Base-by-base conservation (phyloP, 2,329 filamentous ascomycete genomes). In the Beauveria scarabaeidicola region DNA sequence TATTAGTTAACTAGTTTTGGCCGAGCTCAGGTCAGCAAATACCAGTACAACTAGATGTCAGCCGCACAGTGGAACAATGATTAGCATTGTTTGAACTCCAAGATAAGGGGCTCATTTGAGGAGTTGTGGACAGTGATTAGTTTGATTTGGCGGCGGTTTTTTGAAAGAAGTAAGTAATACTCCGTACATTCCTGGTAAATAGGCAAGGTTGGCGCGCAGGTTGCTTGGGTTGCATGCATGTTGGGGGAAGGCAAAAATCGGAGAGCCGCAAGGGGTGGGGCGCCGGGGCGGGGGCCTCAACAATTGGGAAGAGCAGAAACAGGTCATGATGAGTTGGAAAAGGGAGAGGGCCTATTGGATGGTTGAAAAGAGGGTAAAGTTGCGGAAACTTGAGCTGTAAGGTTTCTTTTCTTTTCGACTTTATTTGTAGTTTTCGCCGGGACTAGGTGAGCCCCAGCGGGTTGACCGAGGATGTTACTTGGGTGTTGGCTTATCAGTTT, bases 241-340 rank as follows among this genome's bases (percentile, higher is more conserved):
- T 58, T 58, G 55, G 53, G 53, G 53, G 15, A 11, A 7, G 29
- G 21, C 13, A 19, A 56, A 9, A 48, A 47, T 56, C 55, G 55
- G 55, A 58, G 46, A 50, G 55, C 32, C 55, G 55, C 43, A 21
- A 32, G 21, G 53, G n/a, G 55, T 58, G 55, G 55, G 55, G 55
- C 21, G 5, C 36, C 46, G 21, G 55, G 21, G 25, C 15, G 55
- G 32, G 53, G 25, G 11, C 40, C 55, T 58, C 55, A 58, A 58
- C 55, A 58, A 58, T 58, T 58, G 55, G 55, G 55, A 48, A 43
- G 40, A 19, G 23, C 32, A n/a, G 11, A 47, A 55, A 41, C 44
- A 21, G 17, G 50, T 38, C 29, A 51, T 36, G 29, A 19, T 38
- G 23, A 13, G 23, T 47, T 44, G 43, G 43, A 21, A 23, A 5